Percentiles rank a stretch among this genome's conserved stretches.
These are phyloP conservation scores for Quercus engelmannii DNA, from an alignment of 306 rosid genomes.

Conservation along the genomic window DNA sequence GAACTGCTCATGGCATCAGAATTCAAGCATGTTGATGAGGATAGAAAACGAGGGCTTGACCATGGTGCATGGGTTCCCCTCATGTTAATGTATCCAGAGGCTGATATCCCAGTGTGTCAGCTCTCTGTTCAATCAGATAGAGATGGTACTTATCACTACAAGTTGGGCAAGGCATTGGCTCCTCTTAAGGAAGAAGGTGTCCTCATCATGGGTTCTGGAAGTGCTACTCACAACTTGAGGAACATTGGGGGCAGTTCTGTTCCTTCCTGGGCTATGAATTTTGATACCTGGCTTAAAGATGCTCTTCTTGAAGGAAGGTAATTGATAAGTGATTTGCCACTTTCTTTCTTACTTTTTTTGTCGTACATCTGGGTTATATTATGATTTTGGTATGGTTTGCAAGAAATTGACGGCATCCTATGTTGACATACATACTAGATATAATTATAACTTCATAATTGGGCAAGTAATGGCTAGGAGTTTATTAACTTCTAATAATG, in stretches of 20 bases:
- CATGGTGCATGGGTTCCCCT: constrained; percentile 95
- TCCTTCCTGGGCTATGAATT: constrained; percentile 69
- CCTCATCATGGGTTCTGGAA: constrained; percentile 71
- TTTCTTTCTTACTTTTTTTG: constrained; percentile 11
- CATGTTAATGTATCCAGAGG: constrained; percentile 79
- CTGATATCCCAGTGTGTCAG: constrained; percentile 80
- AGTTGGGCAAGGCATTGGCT: constrained; percentile 71
- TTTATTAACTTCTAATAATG: neutral
- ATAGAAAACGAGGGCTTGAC: constrained; percentile 67
- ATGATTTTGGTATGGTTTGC: neutral
- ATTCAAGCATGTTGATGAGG: constrained; percentile 49
- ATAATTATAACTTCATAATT: neutral
- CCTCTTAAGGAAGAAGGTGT: constrained; percentile 78
- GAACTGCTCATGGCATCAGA: constrained; percentile 48
- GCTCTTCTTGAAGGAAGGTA: constrained; percentile 74
- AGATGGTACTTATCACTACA: constrained; percentile 61
- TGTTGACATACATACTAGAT: neutral
- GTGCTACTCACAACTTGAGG: constrained; percentile 76
- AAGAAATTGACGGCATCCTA: neutral
- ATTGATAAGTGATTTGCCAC: neutral
- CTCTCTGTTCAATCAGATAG: constrained; percentile 55
- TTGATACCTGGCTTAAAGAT: constrained; percentile 70
- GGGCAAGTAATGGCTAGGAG: neutral
- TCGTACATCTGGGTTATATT: neutral
- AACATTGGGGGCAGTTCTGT: neutral